Percentiles rank a stretch among this genome's conserved stretches.
Evolutionary conservation across 2,329 filamentous ascomycete species (phyloP).

Genomic region (Aureobasidium sp.): DNA sequence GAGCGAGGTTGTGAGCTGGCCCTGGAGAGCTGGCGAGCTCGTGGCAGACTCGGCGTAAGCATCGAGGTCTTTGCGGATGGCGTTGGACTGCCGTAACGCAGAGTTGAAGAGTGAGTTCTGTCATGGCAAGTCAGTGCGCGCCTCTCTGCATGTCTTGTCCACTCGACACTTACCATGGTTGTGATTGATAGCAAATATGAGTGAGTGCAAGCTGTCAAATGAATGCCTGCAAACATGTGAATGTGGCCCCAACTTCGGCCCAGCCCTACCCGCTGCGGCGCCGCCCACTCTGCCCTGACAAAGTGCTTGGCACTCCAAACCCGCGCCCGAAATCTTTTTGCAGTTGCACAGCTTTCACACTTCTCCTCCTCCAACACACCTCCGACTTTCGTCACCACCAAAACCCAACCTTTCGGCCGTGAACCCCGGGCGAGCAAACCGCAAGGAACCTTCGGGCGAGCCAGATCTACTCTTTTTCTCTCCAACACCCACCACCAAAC

Average conservation of each 20-base stretch:
- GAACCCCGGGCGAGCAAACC: conserved; percentile 15
- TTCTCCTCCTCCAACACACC: not conserved
- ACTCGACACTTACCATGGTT: not conserved
- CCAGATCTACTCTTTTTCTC: not conserved
- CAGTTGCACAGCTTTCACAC: not conserved
- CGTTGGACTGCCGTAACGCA: conserved; percentile 74
- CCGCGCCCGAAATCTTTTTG: not conserved
- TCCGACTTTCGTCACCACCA: not conserved
- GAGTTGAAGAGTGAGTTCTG: conserved; percentile 64
- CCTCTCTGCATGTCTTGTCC: no score
- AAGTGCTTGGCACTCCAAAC: not conserved
- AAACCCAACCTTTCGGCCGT: conserved; percentile 5
- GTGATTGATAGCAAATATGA: not conserved
- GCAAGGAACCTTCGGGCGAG: conserved; percentile 16
- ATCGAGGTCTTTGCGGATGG: conserved; percentile 69
- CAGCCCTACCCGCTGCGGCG: not conserved
- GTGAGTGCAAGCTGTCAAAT: conserved; percentile 6
- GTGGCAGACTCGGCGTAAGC: conserved; percentile 55
- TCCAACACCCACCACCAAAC: not conserved
- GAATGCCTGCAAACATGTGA: conserved; percentile 1
- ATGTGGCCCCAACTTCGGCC: not conserved
- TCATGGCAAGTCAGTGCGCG: not conserved
- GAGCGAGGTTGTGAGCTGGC: conserved; percentile 71
- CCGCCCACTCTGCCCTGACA: not conserved
- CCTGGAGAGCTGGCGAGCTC: conserved; percentile 57